Base-by-base conservation (phyloP, 805 yeast species). In the Sugiyamaella lignohabitans region DNA sequence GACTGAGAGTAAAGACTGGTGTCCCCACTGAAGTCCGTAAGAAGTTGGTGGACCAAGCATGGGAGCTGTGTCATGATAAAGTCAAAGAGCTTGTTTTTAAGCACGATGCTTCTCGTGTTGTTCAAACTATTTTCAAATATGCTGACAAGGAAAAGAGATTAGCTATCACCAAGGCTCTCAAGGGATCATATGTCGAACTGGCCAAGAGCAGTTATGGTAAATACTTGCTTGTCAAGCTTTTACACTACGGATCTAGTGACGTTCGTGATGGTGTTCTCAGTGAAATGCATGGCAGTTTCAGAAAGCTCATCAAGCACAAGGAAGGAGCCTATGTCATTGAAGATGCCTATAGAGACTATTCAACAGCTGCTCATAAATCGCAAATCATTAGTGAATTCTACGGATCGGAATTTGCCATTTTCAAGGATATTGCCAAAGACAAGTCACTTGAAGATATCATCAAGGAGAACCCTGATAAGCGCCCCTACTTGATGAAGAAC, bases 301-400 rank as follows among this genome's bases (percentile, higher is more conserved):
- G 96, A 64, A 91, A 87, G 67, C 72, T 91, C 49, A 87, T 91
- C 93, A 81, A 95, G 72, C 97, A 91, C 69, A 83, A 85, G 70
- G 98, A 91, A 73, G 98, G 97, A 68, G 98, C 98, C 11, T 88
- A 91, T 60, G 98, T 91, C 35, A 88, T 89, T 54, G 98, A 91
- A 68, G 98, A 91, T 72, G 73, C 87, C 59, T 91, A 73, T 62
- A 86, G 87, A 20, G 76, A 88, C 48, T 91, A 89, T 65, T 79
- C 96, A 8, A 79, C 87, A 20, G 76, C 83, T 24, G 86, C 82
- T 53, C 98, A 91, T 68, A 85, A 79, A 65, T 78, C 79, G 47
- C 96, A 87, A 67, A 89, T 91, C 84, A 79, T 91, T 55, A 80
- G 93, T 67, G 98, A 91, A 69, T 91, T 91, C 63, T 91, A 95